Evolutionary conservation across 345 rosid species (phyloP).

Genomic region (Balakata baccata): DNA sequence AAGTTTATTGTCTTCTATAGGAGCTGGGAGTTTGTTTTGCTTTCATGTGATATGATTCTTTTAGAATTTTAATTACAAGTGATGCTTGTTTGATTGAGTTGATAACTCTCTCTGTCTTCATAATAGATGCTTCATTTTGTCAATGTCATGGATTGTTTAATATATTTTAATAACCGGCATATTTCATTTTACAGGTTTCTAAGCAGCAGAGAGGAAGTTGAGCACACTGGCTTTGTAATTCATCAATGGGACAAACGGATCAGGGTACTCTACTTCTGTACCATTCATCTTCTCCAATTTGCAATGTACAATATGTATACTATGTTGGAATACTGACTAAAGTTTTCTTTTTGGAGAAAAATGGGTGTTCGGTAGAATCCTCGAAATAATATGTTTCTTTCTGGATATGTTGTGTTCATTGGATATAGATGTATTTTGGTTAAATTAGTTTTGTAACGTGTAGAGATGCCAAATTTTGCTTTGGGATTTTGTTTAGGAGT

Average conservation of each 20-base stretch:
- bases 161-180: not conserved
- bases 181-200: constrained; percentile 16
- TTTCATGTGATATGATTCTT: not conserved
- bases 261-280: constrained; percentile 24
- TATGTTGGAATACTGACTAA: constrained; percentile 6
- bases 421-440: not conserved
- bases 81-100: not conserved
- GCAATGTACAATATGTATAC: not conserved
- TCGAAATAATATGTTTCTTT: constrained; percentile 11
- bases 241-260: constrained; percentile 25
- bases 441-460: not conserved
- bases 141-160: not conserved
- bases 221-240: not conserved
- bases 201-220: constrained; percentile 22
- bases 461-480: not conserved
- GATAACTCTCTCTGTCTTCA: not conserved
- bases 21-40: not conserved
- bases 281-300: not conserved
- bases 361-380: not conserved
- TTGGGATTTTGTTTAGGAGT: not conserved
- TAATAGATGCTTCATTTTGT: not conserved
- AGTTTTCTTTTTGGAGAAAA: not conserved
- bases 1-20: not conserved
- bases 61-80: not conserved
- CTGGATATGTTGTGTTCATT: not conserved